Conservation (phyloP, 148 eudicot species). For the Camellia granthamiana region DNA sequence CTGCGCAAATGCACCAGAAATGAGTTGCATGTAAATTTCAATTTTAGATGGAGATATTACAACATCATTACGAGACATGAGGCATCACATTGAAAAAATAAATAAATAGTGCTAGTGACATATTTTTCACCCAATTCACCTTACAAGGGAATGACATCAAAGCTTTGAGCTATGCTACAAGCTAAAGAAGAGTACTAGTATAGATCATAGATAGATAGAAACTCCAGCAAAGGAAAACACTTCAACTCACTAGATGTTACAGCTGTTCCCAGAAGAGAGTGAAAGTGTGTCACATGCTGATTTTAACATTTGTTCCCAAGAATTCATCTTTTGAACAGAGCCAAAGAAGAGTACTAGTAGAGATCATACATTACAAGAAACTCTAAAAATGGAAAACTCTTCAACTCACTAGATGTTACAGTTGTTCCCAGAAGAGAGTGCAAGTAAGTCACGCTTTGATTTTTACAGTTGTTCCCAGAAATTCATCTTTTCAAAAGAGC, state of each 20-base stretch:
- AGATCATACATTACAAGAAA: too few species aligned
- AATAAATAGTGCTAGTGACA: neutral
- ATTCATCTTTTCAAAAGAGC: too few species aligned
- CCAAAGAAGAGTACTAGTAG: too few species aligned
- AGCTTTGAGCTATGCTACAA: constrained; percentile 2
- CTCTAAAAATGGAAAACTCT: too few species aligned
- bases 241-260: neutral
- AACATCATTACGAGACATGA: neutral
- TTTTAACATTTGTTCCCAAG: too few species aligned
- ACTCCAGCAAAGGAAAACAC: neutral
- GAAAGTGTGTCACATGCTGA: too few species aligned
- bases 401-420: too few species aligned
- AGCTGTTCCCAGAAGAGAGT: too few species aligned
- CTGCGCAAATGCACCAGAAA: constrained; percentile 34
- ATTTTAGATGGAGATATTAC: neutral
- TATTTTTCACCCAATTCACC: neutral
- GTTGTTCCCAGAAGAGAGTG: too few species aligned
- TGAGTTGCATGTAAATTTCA: neutral
- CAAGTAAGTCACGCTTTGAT: too few species aligned
- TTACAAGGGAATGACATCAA: neutral
- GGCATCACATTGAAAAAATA: neutral
- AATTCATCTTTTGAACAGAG: too few species aligned
- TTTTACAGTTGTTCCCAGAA: too few species aligned
- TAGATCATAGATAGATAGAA: neutral
- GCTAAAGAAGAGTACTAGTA: neutral